Conservation (phyloP, 345 rosid genomes). For the rapeseed (Brassica napus) region DNA sequence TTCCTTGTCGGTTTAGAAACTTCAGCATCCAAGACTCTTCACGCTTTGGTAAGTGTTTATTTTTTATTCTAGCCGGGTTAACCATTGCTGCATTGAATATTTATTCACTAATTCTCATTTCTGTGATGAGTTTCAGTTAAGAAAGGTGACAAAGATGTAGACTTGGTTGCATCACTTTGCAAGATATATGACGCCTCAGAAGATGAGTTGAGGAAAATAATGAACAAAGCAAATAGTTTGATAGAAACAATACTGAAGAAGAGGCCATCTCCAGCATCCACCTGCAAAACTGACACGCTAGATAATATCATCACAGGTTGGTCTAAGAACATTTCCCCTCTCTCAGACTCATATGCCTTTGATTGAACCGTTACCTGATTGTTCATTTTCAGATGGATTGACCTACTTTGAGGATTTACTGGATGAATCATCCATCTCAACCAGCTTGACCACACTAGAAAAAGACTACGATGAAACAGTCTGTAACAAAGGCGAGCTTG, state of each 20-base stretch:
- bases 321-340: slow-evolving; percentile 27
- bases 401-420: slow-evolving; percentile 78
- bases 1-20: slow-evolving; percentile 74
- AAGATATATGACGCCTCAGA: slow-evolving; percentile 73
- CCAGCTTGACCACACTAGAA: slow-evolving; percentile 66
- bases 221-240: slow-evolving; percentile 68
- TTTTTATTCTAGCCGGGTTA: neutral
- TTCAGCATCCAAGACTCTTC: slow-evolving; percentile 61
- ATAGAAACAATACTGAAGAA: slow-evolving; percentile 66
- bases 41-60: slow-evolving; percentile 64
- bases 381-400: slow-evolving; percentile 69
- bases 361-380: slow-evolving; percentile 19
- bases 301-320: slow-evolving; percentile 64
- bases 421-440: slow-evolving; percentile 71
- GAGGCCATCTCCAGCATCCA: slow-evolving; percentile 61
- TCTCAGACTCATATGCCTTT: slow-evolving; percentile 13
- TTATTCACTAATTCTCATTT: neutral
- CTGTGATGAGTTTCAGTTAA: slow-evolving; percentile 51
- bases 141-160: slow-evolving; percentile 72
- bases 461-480: slow-evolving; percentile 71
- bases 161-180: slow-evolving; percentile 87
- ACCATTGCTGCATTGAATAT: neutral
- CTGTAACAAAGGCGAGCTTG: slow-evolving; percentile 66
- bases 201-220: slow-evolving; percentile 68
- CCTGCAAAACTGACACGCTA: slow-evolving; percentile 61